Evolutionary conservation across 2,329 filamentous ascomycete genomes (phyloP).

Genomic region (Aphanoascus verrucosus): DNA sequence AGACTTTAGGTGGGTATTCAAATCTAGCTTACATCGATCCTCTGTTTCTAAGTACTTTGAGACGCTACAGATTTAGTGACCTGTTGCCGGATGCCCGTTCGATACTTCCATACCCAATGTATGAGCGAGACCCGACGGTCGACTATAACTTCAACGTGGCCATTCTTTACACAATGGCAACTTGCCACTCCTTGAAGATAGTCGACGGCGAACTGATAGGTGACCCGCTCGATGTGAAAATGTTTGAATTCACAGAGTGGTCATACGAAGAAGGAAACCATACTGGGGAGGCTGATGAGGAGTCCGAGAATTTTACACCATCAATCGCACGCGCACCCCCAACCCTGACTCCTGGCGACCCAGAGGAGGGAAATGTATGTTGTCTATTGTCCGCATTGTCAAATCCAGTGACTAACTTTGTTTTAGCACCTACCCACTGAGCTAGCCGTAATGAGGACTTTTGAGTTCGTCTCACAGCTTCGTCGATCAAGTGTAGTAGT

Average conservation of each 20-base stretch:
- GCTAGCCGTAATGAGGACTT: constrained; percentile 78
- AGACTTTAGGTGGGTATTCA: constrained; percentile 34
- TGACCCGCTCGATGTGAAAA: constrained; percentile 90
- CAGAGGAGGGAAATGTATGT: constrained; percentile 5
- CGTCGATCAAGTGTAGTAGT: constrained; percentile 88
- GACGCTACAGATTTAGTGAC: constrained; percentile 53
- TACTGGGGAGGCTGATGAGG: constrained; percentile 55
- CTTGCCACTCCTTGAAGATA: constrained; percentile 79
- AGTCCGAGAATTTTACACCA: constrained; percentile 63
- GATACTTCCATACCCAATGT: constrained; percentile 46
- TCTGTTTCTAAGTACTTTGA: neutral
- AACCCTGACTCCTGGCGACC: constrained; percentile 24
- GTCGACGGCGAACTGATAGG: constrained; percentile 84
- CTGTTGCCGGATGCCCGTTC: constrained; percentile 56
- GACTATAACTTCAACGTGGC: constrained; percentile 55
- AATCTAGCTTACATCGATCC: neutral
- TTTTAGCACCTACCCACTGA: constrained; percentile 49
- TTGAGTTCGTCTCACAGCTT: constrained; percentile 90
- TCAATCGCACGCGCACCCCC: constrained; percentile 75
- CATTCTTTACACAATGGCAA: constrained; percentile 88
- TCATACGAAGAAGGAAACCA: constrained; percentile 79
- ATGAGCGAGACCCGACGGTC: constrained; percentile 49
- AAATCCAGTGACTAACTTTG: constrained; percentile 18
- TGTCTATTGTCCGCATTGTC: neutral
- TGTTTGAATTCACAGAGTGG: constrained; percentile 97